phyloP scores from a whole-genome alignment of 1,284 basidiomycete species.

The Ceratobasidium sp. region DNA sequence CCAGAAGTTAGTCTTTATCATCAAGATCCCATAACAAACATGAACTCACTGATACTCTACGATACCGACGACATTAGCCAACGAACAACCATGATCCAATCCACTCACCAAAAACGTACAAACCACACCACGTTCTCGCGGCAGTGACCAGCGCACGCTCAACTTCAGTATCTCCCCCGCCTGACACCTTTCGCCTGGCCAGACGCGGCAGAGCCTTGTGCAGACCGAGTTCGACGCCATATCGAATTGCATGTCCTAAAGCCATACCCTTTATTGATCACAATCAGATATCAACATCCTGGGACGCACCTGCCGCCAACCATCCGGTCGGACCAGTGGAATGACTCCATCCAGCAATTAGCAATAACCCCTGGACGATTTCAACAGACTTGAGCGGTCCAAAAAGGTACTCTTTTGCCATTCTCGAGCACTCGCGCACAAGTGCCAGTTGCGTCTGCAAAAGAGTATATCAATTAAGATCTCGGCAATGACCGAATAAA shows the following conservation, averaged over 20 bases:
- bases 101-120: conserved; percentile 44
- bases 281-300: too few species aligned
- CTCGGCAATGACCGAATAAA: not conserved
- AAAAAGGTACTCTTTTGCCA: conserved; percentile 36
- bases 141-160: conserved; percentile 41
- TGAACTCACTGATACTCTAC: conserved; percentile 41
- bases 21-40: too few species aligned
- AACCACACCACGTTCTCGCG: conserved; percentile 44
- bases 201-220: conserved; percentile 43
- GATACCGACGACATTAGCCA: conserved; percentile 3
- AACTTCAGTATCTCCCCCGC: conserved; percentile 17
- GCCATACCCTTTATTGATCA: too few species aligned
- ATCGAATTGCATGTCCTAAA: conserved; percentile 43
- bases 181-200: conserved; percentile 18
- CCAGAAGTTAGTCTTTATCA: too few species aligned
- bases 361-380: conserved; percentile 42
- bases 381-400: conserved; percentile 37
- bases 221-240: conserved; percentile 43
- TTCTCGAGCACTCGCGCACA: conserved; percentile 41
- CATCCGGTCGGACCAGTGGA: conserved; percentile 44
- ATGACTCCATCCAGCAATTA: conserved; percentile 45
- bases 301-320: conserved; percentile 44
- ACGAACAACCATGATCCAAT: not conserved
- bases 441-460: conserved; percentile 41
- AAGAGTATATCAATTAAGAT: not conserved